Evolutionary conservation across 78 protist genomes (phyloP).

Genomic region (Dictyostelium firmibasis): DNA sequence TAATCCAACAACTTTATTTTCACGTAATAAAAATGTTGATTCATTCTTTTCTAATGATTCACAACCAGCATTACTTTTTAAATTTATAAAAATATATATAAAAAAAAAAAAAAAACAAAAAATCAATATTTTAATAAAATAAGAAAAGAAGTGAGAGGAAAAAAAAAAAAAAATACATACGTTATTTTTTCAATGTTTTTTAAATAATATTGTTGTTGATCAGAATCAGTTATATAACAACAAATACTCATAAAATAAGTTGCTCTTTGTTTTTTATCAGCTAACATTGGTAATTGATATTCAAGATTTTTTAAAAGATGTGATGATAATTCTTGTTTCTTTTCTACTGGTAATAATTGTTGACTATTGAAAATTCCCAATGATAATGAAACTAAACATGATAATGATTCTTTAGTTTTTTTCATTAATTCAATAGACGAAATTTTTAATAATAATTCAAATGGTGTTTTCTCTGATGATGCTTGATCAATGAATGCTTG

Average conservation of each 20-base stretch:
- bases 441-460: not conserved
- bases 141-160: too few relatives aligned
- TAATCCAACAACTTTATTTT: not conserved
- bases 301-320: not conserved
- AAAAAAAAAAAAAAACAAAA: not conserved
- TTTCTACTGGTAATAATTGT: not conserved
- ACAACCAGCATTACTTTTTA: not conserved
- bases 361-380: not conserved
- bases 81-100: not conserved
- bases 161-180: not conserved
- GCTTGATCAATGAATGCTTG: not conserved
- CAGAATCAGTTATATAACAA: not conserved
- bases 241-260: not conserved
- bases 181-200: not conserved
- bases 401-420: not conserved
- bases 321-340: not conserved
- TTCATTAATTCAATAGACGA: not conserved
- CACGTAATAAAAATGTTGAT: not conserved
- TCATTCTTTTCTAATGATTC: slow-evolving; percentile 1
- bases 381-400: not conserved
- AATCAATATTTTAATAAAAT: not conserved
- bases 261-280: not conserved
- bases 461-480: slow-evolving; percentile 8
- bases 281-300: not conserved
- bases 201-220: not conserved